Conservation (phyloP, 495 filamentous ascomycete genomes). For the Aspergillus sparsus region DNA sequence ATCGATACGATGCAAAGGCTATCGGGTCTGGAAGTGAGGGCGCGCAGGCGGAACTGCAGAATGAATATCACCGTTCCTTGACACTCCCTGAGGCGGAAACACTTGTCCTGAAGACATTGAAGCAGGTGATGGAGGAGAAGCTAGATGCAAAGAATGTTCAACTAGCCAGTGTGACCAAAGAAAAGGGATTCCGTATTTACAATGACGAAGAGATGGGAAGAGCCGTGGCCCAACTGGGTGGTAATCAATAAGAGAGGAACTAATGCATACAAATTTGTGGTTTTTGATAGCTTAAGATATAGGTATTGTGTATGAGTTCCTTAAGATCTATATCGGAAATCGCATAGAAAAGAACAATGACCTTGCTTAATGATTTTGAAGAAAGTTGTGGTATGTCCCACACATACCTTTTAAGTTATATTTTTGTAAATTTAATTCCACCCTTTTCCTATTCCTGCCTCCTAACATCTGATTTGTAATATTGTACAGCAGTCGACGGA, state of each 20-base stretch:
- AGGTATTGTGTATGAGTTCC: constrained; percentile 14
- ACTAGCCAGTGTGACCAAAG: constrained; percentile 95
- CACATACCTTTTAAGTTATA: background rate
- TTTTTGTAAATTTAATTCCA: too few species aligned
- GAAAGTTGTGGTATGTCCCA: background rate
- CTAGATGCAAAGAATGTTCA: constrained; percentile 98
- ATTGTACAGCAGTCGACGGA: background rate
- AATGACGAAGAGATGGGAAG: constrained; percentile 92
- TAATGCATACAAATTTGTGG: constrained; percentile 14
- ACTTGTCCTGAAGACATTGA: constrained; percentile 93
- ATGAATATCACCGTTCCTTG: constrained; percentile 97
- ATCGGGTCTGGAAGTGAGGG: constrained; percentile 96
- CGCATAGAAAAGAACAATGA: constrained; percentile 37
- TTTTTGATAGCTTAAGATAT: constrained; percentile 16
- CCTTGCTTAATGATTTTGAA: constrained; percentile 24
- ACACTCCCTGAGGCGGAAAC: constrained; percentile 92
- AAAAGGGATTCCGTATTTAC: constrained; percentile 97
- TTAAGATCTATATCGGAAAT: constrained; percentile 23
- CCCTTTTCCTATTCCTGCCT: background rate
- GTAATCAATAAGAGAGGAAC: constrained; percentile 42
- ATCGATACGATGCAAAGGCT: constrained; percentile 98
- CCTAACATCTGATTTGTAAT: background rate
- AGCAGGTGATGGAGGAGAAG: constrained; percentile 99
- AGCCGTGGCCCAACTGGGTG: constrained; percentile 73
- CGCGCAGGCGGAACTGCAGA: constrained; percentile 95